A percentile compares a stretch with the other conserved stretches of the same genome.
Conservation (phyloP, 73 alveolate genomes). For the Paraurostyla sp. region DNA sequence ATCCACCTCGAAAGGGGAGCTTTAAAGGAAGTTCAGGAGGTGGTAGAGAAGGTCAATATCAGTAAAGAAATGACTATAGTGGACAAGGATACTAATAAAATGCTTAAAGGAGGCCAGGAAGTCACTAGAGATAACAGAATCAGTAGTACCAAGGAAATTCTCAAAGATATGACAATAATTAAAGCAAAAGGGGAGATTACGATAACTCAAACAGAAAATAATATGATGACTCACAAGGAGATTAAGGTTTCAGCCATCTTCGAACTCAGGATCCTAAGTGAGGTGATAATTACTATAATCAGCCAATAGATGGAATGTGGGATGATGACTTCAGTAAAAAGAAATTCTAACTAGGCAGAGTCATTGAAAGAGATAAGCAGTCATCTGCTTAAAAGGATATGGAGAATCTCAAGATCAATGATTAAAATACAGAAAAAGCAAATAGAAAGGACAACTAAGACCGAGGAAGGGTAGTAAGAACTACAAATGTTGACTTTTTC, state of each 20-base stretch:
- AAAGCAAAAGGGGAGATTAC: no score
- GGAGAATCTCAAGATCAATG: background rate
- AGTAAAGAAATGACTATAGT: no score
- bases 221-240: no score
- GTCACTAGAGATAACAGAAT: no score
- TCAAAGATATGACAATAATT: no score
- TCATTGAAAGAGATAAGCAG: conserved; percentile 49
- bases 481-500: conserved; percentile 29
- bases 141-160: no score
- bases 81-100: no score
- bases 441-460: background rate
- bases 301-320: conserved; percentile 28
- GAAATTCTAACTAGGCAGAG: conserved; percentile 35
- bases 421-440: background rate
- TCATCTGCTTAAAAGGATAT: background rate
- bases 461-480: conserved; percentile 26
- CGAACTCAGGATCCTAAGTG: conserved; percentile 1
- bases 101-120: no score
- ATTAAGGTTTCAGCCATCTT: background rate
- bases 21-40: no score
- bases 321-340: conserved; percentile 25
- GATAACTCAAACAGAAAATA: no score
- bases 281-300: background rate
- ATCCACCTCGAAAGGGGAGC: no score
- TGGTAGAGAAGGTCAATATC: no score